Evolutionary conservation across 2,329 filamentous ascomycete genomes (phyloP), one percentile per base, ranked within the genome.

Genomic region (Pyricularia sp.): DNA sequence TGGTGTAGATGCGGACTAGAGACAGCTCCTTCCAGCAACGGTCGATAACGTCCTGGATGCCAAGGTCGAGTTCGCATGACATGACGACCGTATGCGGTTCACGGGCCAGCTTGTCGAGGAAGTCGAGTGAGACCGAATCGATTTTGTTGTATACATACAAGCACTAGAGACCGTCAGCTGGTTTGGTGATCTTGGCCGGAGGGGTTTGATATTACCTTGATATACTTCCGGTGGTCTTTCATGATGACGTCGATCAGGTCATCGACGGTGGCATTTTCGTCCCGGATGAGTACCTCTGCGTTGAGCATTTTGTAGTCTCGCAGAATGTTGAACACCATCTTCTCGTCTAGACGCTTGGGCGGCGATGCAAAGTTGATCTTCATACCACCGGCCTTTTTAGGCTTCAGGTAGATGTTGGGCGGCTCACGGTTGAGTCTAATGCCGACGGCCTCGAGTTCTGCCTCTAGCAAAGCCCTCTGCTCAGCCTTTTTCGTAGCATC

Each of bases 111-210:
- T 89, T 87, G 80, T 99, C 90, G 62, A 99, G 84, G 77, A 96
- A 96, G 74, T 97, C 92, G 69, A 99, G 84, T 57, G 89, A 93
- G 67, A 99, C 90, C 75, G 86, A 88, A 79, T 99, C 94, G 78
- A 99, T 96, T 79, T 99, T 99, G 88, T 99, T 99, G 86, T 99
- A 99, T 35, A 97, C 93, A 78, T 99, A 99, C 35, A 99, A 83
- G 73, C 91, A 88, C 75, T 64, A 7, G 35, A 10, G 10, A 19
- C 13, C 10, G 61, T 49, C 16, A 49, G 33, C 31, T 35, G 16
- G 30, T 28, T 28, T 9, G 24, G 12, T 12, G 55, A 13, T 8
- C 7, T 19, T 22, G 2, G 19, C 22, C 5, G 30, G 22, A 31
- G 2, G n/a, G 40, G 26, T 19, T 0, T 2, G 19, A 8, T 16